Evolutionary conservation across 371 early-diverging fungal species (phyloP).

Genomic region (Nematocida homosporus): DNA sequence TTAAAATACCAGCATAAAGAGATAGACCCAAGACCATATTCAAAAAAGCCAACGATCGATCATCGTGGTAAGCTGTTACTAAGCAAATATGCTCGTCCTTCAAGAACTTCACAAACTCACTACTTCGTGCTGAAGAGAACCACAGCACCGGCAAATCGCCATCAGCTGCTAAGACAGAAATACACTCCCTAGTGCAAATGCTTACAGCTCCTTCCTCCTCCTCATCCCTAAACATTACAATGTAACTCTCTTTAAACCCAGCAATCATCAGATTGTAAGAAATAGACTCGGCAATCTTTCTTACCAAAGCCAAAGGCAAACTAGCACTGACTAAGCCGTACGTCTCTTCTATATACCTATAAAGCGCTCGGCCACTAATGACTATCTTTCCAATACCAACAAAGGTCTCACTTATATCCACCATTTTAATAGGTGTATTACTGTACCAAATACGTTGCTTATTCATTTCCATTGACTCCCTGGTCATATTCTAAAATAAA

Average conservation of each 20-base stretch:
- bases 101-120: conserved; percentile 33
- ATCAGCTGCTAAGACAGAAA: background rate
- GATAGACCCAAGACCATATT: conserved; percentile 34
- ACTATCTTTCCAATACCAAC: conserved; percentile 56
- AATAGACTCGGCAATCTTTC: conserved; percentile 14
- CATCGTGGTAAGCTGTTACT: conserved; percentile 27
- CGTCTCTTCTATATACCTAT: conserved; percentile 44
- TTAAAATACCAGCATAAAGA: conserved; percentile 38
- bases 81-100: conserved; percentile 55
- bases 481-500: conserved; percentile 48
- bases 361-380: conserved; percentile 47
- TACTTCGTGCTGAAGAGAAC: conserved; percentile 19
- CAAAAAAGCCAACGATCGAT: conserved; percentile 18
- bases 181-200: conserved; percentile 34
- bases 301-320: conserved; percentile 29
- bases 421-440: conserved; percentile 20
- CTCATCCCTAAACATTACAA: conserved; percentile 48
- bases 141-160: conserved; percentile 16
- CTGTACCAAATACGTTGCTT: conserved; percentile 33
- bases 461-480: conserved; percentile 33
- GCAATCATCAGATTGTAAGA: conserved; percentile 16
- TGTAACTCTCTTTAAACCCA: conserved; percentile 48
- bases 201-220: background rate
- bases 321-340: conserved; percentile 24
- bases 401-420: conserved; percentile 53